Base-by-base conservation (phyloP, 345 rosid species). In the Alliaria petiolata region DNA sequence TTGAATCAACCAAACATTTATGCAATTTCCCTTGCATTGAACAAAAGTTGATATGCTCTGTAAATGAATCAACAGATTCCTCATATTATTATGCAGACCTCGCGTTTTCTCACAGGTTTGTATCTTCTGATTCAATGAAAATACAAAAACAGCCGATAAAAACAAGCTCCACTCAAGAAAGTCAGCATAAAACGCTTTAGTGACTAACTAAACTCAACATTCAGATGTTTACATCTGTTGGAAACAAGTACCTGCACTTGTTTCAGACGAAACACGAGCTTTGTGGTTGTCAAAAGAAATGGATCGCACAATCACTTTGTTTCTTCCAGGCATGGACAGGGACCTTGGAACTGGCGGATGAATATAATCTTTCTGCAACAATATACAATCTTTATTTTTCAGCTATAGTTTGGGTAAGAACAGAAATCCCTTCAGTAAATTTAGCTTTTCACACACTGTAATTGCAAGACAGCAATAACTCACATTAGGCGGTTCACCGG, bases 251-350 rank as follows among this genome's bases (percentile, higher is more conserved):
- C 96, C 99, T 65, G 84, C 82, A 65, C 28, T 72, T 5, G 82
- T 68, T 79, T 79, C 88, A 58, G 72, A 50, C 15, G 42, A 45
- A 20, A 46, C 73, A 76, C 71, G 72, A 57, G 84, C 87, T 69
- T 78, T 79, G 62, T 11, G 57, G 53, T 84, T 63, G 80, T 88
- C 81, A 70, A 91, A 86, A 68, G 98, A 91, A 52, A 78, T 45
- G 11, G 90, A 84, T 76, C 95, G 80, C 15, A 95, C 96, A 53
- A 95, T 91, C 33, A 95, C 90, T 74, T 84, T 58, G 76, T 85
- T 90, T 81, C 85, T 70, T 39, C 88, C 91, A 0, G 98, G 92
- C 77, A 86, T 75, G 0, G 99, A 89, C 39, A 86, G 82, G 39
- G 99, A 95, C 79, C 97, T 88, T 57, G 96, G 77, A 73, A 89